These are phyloP conservation scores for Hirschfeldia incana DNA, from an alignment of 345 rosid species.

Conservation along the genomic window DNA sequence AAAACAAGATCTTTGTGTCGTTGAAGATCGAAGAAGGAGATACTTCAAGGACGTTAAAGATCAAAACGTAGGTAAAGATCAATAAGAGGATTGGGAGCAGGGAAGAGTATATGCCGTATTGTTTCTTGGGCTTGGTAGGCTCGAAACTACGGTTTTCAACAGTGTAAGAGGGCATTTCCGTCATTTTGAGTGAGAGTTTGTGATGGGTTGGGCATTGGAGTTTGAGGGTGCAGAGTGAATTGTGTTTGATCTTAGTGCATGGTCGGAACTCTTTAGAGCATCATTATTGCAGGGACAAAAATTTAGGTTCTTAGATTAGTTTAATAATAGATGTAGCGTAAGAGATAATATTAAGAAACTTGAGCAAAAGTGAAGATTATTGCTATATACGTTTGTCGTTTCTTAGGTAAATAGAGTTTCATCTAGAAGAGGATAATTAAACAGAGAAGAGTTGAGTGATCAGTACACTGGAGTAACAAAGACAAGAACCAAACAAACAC, in stretches of 20 bases:
- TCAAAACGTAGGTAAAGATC: constrained; percentile 20
- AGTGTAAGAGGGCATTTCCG: constrained; percentile 17
- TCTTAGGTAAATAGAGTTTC: no score
- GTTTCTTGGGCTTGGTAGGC: constrained; percentile 30
- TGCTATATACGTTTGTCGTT: no score
- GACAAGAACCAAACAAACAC: no score
- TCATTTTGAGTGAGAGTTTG: constrained; percentile 19
- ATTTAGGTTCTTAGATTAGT: no score
- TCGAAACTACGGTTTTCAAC: constrained; percentile 20
- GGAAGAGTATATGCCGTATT: constrained; percentile 12
- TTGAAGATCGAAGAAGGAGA: constrained; percentile 30
- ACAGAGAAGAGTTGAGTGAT: no score
- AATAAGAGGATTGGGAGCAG: constrained; percentile 18
- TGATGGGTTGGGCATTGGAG: constrained; percentile 20
- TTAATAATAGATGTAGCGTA: no score
- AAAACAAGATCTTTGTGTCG: constrained; percentile 32
- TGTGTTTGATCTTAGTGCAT: constrained; percentile 14
- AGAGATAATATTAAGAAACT: no score
- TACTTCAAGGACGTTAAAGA: constrained; percentile 18
- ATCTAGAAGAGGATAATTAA: no score
- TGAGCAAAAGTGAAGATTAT: no score
- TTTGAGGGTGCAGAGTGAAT: constrained; percentile 2
- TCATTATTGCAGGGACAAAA: no score
- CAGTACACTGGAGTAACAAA: no score
- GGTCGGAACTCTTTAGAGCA: constrained; percentile 10